Conservation (phyloP, 805 yeast species). For the Torulaspora maleeae region DNA sequence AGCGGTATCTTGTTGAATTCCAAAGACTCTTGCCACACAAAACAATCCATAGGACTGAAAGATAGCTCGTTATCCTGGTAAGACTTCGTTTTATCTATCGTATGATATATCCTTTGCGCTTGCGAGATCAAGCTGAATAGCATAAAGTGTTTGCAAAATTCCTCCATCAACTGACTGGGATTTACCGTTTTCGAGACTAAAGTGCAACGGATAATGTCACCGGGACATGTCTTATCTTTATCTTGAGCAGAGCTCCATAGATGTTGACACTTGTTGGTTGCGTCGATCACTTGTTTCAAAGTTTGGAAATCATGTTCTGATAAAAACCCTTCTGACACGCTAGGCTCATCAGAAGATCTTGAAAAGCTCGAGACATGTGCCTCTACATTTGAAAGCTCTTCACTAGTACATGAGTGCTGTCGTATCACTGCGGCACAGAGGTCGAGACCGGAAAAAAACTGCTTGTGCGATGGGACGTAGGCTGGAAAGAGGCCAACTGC, state of each 20-base stretch:
- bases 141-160: conserved; percentile 22
- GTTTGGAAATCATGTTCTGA: background rate
- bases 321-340: background rate
- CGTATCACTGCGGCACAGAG: conserved; percentile 12
- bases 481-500: conserved; percentile 29
- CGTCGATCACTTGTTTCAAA: conserved; percentile 9
- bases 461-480: conserved; percentile 14
- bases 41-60: conserved; percentile 22
- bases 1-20: conserved; percentile 8
- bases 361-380: conserved; percentile 2
- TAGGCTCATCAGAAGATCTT: background rate
- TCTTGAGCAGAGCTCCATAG: conserved; percentile 16
- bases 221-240: conserved; percentile 19
- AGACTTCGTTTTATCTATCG: background rate
- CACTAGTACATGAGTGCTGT: background rate
- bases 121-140: conserved; percentile 20
- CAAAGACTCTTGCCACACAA: conserved; percentile 17
- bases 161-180: conserved; percentile 17
- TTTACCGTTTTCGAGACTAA: conserved; percentile 16
- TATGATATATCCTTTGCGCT: conserved; percentile 8
- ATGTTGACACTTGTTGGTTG: conserved; percentile 3
- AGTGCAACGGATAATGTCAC: conserved; percentile 25
- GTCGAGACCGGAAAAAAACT: conserved; percentile 14
- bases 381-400: conserved; percentile 1
- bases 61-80: background rate